phyloP scores from a whole-genome alignment of 2,329 filamentous ascomycete species.

The Arthrobotrys conoides region DNA sequence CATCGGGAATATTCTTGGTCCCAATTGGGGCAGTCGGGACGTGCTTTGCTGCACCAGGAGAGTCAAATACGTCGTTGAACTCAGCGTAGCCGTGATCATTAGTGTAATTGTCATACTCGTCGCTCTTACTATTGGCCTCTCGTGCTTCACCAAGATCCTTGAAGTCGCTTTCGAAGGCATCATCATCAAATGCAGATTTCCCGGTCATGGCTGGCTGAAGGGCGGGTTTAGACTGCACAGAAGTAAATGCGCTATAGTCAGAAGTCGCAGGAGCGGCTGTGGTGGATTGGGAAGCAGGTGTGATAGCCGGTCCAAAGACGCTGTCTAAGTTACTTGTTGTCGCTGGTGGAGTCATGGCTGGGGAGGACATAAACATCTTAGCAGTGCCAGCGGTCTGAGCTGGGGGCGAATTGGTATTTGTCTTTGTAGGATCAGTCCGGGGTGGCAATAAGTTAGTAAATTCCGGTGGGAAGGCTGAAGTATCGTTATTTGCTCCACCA shows the following conservation, averaged over 20 bases:
- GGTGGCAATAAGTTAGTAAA: constrained; percentile 73
- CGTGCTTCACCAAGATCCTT: constrained; percentile 87
- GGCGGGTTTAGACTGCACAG: constrained; percentile 62
- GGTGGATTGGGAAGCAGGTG: constrained; percentile 62
- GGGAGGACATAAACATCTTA: constrained; percentile 61
- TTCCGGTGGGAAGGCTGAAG: constrained; percentile 71
- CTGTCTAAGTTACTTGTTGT: constrained; percentile 49
- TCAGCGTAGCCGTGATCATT: constrained; percentile 78
- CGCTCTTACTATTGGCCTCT: constrained; percentile 76
- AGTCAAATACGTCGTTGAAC: constrained; percentile 87
- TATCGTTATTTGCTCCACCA: constrained; percentile 63
- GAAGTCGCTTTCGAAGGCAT: constrained; percentile 81
- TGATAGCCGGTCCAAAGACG: constrained; percentile 58
- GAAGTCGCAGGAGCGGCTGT: constrained; percentile 64
- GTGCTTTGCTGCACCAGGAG: constrained; percentile 67
- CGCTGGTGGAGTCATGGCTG: constrained; percentile 46
- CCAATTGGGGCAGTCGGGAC: constrained; percentile 62
- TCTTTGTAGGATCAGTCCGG: constrained; percentile 70
- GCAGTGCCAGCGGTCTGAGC: constrained; percentile 57
- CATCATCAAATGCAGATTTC: constrained; percentile 76
- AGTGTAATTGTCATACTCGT: constrained; percentile 74
- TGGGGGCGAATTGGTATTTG: constrained; percentile 63
- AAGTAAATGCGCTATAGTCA: constrained; percentile 63
- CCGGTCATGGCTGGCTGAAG: constrained; percentile 66
- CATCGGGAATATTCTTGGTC: constrained; percentile 63